phyloP scores from a whole-genome alignment of 2,329 filamentous ascomycete genomes.

The Colletotrichum acutatum region DNA sequence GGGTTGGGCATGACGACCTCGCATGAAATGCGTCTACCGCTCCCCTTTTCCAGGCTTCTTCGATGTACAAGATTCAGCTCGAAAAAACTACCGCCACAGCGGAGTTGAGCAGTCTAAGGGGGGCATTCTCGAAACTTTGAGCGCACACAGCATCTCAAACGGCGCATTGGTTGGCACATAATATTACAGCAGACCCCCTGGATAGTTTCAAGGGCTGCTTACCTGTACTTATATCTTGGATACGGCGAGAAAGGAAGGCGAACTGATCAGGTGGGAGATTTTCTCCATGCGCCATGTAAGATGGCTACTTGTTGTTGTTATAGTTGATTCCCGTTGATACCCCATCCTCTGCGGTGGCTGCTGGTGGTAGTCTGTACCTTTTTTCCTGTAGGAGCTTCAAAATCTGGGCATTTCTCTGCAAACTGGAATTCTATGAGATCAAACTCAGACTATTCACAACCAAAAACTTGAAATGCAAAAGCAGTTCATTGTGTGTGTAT shows the following conservation, averaged over 20 bases:
- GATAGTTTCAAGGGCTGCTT: background rate
- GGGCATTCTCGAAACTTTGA: background rate
- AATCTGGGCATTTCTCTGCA: background rate
- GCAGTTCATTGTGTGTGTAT: background rate
- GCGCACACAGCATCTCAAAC: background rate
- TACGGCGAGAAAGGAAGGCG: background rate
- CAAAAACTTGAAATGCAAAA: background rate
- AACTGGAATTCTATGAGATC: background rate
- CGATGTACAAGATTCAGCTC: background rate
- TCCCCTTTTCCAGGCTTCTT: background rate
- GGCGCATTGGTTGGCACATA: background rate
- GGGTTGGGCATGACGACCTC: background rate
- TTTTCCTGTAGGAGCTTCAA: background rate
- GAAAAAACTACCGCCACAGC: background rate
- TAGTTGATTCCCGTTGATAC: constrained; percentile 30
- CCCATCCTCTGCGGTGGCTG: constrained; percentile 20
- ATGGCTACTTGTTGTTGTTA: constrained; percentile 3
- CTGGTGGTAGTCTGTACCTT: constrained; percentile 8
- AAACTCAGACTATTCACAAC: background rate
- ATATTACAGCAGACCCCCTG: background rate
- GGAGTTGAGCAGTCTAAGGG: background rate
- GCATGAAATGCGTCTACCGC: background rate
- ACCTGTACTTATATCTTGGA: constrained; percentile 32
- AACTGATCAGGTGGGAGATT: background rate
- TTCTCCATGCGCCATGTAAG: background rate